phyloP scores from a whole-genome alignment of 352 stramenopile species.

The Halophytophthora polymorphica region DNA sequence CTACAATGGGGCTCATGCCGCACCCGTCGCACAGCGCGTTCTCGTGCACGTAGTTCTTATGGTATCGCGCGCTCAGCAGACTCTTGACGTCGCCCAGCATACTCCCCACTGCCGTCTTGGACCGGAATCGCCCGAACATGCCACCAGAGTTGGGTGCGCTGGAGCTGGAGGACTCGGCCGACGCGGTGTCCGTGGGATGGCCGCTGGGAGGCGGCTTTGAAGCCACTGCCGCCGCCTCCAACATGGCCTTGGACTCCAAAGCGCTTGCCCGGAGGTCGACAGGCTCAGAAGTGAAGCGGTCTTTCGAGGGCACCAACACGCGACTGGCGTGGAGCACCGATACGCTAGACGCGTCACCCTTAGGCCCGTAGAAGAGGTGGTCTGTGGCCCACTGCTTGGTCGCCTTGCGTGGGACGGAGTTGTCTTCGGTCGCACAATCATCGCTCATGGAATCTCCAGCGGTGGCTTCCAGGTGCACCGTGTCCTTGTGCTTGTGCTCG shows the following conservation, averaged over 20 bases:
- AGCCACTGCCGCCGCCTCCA: slow-evolving; percentile 20
- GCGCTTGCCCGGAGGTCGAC: slow-evolving; percentile 59
- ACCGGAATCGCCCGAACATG: slow-evolving; percentile 48
- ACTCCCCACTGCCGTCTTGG: slow-evolving; percentile 38
- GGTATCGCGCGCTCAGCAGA: slow-evolving; percentile 38
- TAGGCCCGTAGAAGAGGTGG: slow-evolving; percentile 67
- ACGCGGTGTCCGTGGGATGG: slow-evolving; percentile 12
- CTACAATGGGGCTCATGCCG: slow-evolving; percentile 73
- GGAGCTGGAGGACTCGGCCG: slow-evolving; percentile 9
- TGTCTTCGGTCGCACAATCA: slow-evolving; percentile 10
- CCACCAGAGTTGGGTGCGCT: slow-evolving; percentile 20
- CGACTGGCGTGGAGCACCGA: slow-evolving; percentile 57
- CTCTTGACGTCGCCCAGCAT: slow-evolving; percentile 66
- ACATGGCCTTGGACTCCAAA: slow-evolving; percentile 55
- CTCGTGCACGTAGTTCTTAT: slow-evolving; percentile 73
- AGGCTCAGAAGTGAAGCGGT: slow-evolving; percentile 55
- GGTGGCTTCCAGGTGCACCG: slow-evolving; percentile 45
- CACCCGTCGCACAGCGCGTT: slow-evolving; percentile 80
- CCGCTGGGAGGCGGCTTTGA: slow-evolving; percentile 6
- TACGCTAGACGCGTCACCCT: slow-evolving; percentile 51
- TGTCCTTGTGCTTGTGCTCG: slow-evolving; percentile 58
- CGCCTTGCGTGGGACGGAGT: neutral
- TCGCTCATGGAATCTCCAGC: slow-evolving; percentile 12
- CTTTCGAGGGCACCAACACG: slow-evolving; percentile 30
- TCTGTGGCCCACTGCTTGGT: slow-evolving; percentile 48